Evolutionary conservation across 352 stramenopile species (phyloP).

Genomic region (Aphanomyces astaci): DNA sequence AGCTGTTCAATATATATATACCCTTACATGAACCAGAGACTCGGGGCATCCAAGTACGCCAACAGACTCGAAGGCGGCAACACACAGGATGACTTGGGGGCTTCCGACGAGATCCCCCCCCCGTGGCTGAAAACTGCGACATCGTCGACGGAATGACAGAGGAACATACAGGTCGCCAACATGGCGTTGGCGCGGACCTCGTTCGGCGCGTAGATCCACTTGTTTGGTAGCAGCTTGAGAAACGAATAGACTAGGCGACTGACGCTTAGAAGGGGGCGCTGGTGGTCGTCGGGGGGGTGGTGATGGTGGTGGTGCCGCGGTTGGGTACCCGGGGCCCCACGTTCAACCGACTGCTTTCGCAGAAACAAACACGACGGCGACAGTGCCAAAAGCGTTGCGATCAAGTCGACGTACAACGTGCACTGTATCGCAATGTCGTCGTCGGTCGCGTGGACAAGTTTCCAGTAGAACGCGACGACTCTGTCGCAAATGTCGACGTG

Average conservation of each 20-base stretch:
- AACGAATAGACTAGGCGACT: background rate
- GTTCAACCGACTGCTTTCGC: slow-evolving; percentile 2
- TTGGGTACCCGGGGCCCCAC: background rate
- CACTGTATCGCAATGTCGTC: slow-evolving; percentile 9
- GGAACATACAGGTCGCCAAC: background rate
- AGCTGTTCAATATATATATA: background rate
- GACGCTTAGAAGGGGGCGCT: background rate
- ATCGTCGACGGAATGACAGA: background rate
- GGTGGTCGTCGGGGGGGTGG: background rate
- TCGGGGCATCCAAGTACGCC: background rate
- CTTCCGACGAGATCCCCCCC: too few relatives aligned
- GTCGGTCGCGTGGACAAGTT: background rate
- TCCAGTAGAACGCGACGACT: background rate
- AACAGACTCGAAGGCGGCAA: background rate
- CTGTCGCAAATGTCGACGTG: background rate
- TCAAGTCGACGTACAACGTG: background rate
- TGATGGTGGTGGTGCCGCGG: background rate
- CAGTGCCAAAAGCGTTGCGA: slow-evolving; percentile 3
- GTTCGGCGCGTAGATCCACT: slow-evolving; percentile 11
- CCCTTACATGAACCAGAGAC: slow-evolving; percentile 11
- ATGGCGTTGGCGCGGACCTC: background rate
- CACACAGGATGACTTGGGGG: too few relatives aligned
- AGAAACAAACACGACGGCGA: background rate
- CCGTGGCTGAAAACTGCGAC: background rate
- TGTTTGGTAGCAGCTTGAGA: background rate